phyloP scores from a whole-genome alignment of 2,329 filamentous ascomycete species.

The Davidsoniella virescens region DNA sequence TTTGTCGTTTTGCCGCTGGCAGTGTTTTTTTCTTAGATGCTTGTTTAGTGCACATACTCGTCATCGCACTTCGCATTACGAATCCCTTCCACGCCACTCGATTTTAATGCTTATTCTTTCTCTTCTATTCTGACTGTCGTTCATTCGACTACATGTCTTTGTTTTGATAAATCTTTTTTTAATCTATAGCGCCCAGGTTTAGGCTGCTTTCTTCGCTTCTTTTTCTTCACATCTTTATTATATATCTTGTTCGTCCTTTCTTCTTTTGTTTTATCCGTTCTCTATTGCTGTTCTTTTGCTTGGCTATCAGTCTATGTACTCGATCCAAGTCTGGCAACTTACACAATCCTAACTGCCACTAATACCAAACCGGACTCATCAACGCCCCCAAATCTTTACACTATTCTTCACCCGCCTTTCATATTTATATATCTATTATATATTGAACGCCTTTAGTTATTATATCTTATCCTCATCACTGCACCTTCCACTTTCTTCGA shows the following conservation, averaged over 20 bases:
- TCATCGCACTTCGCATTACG: constrained; percentile 6
- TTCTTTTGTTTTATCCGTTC: background rate
- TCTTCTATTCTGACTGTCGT: background rate
- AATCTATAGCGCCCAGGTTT: background rate
- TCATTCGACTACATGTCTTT: background rate
- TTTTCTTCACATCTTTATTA: background rate
- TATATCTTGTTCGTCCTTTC: background rate
- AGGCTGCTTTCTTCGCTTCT: background rate
- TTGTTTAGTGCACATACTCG: constrained; percentile 1
- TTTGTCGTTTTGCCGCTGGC: background rate
- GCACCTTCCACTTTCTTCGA: constrained; percentile 1
- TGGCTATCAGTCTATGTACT: too few relatives aligned
- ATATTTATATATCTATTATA: background rate
- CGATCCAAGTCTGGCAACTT: too few relatives aligned
- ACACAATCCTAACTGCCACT: background rate
- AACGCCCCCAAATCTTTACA: background rate
- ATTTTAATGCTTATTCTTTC: background rate
- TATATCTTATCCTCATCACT: background rate
- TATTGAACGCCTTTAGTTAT: background rate
- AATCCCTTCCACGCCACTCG: constrained; percentile 4
- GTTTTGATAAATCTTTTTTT: background rate
- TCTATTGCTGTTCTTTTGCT: background rate
- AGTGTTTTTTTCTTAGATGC: background rate
- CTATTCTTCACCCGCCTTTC: background rate
- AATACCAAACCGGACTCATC: background rate